These are phyloP conservation scores for Plasmodium cynomolgi DNA, from an alignment of 169 alveolate species.

Conservation along the genomic window DNA sequence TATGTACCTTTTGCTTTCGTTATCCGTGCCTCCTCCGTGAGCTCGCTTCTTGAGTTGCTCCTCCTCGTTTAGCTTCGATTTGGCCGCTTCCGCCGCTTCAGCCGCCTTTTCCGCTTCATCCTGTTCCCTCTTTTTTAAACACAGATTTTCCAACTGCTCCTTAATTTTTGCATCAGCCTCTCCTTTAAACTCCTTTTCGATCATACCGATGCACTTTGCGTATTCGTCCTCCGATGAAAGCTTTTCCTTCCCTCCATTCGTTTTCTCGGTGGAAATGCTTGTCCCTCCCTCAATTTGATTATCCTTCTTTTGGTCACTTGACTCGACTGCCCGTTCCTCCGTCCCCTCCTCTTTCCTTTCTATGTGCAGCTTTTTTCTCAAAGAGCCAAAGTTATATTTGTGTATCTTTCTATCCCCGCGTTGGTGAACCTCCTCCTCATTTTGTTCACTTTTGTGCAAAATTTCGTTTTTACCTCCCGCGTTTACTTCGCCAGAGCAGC, in stretches of 20 bases:
- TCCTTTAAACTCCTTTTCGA: slow-evolving; percentile 57
- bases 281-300: background rate
- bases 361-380: background rate
- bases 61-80: background rate
- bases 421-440: background rate
- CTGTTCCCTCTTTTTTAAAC: slow-evolving; percentile 34
- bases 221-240: slow-evolving; percentile 14
- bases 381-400: background rate
- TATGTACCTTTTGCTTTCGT: background rate
- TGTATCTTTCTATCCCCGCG: slow-evolving; percentile 16
- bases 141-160: slow-evolving; percentile 44
- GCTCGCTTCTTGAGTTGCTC: background rate
- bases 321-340: background rate
- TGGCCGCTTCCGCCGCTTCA: background rate
- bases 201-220: slow-evolving; percentile 31
- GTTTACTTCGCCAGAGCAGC: background rate
- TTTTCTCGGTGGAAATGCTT: background rate
- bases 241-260: background rate
- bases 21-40: background rate
- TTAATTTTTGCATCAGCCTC: slow-evolving; percentile 16
- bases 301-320: slow-evolving; percentile 7
- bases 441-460: background rate
- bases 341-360: background rate
- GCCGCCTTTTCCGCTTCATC: slow-evolving; percentile 36
- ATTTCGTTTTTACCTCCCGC: background rate